Evolutionary conservation across 495 filamentous ascomycete genomes (phyloP), one percentile per base, ranked within the genome.

Genomic region (Clavariopsis aquatica): DNA sequence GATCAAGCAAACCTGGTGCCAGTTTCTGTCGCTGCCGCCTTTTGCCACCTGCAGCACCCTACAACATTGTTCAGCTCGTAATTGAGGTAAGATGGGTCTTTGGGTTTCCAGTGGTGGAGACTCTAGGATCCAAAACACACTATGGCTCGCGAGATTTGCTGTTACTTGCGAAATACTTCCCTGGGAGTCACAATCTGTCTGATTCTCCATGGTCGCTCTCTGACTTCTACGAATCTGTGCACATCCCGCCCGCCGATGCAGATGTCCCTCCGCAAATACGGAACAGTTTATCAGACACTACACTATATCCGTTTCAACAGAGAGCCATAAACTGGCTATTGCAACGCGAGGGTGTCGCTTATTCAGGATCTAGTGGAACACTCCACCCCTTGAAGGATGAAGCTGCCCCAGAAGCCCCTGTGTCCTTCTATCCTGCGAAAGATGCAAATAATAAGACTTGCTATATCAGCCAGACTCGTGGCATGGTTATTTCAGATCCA

Each of bases 301-400:
- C 81, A 27, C 77, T 92, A 3, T 89, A 87, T 69, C 86, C 88
- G 0, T 93, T 91, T 66, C 89, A 93, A 70, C 80, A 81, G 61
- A 79, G 89, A 65, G 82, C 89, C n/a, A 81, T 92, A 4, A 74
- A 80, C 47, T 93, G 89, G 88, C 76, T 93, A 63, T 64, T 92
- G 29, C 64, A 71, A 54, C 79, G 83, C 68, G 89, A 92, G 69
- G 79, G 83, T 8, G 72, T 81, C 64, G 68, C 75, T 10, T 70
- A 80, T 17, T 34, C 49, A 8, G 46, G 64, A 73, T 13, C 49
- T 17, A 24, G 24, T 17, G 49, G 41, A n/a, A 29, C 51, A 22
- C 52, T 60, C 19, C 1, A 5, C 13, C 2, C 36, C 3, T 17
- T 34, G 13, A 1, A 22, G 13, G 41, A 46, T 17, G 19, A 22